Evolutionary conservation across 805 yeast genomes (phyloP).

Genomic region (Wickerhamiella occidentalis): DNA sequence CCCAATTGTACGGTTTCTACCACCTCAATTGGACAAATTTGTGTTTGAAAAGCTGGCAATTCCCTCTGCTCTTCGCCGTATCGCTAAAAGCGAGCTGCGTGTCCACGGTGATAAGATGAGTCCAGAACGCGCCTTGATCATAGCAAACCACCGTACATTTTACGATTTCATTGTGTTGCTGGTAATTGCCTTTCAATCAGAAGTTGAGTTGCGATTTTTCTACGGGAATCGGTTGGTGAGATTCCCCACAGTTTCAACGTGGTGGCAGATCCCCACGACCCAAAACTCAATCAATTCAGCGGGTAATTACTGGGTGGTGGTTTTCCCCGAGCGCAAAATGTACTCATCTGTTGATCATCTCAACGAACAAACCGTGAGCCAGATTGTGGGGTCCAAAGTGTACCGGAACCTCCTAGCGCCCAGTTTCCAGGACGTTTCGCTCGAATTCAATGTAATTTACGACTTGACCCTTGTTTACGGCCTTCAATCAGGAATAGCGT

Average conservation of each 20-base stretch:
- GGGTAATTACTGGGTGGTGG: not conserved
- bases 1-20: not conserved
- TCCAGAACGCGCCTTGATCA: slow-evolving; percentile 1
- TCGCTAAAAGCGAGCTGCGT: not conserved
- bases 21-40: not conserved
- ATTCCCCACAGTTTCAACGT: slow-evolving; percentile 1
- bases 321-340: slow-evolving; percentile 3
- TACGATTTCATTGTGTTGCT: slow-evolving; percentile 5
- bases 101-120: not conserved
- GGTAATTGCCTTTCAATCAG: not conserved
- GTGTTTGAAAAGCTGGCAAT: not conserved
- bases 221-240: not conserved
- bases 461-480: slow-evolving; percentile 8
- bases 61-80: not conserved
- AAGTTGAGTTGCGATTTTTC: not conserved
- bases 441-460: not conserved
- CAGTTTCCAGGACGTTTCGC: not conserved
- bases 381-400: not conserved
- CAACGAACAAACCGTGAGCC: not conserved
- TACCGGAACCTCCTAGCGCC: not conserved
- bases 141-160: slow-evolving; percentile 5
- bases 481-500: not conserved
- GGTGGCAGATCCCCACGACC: not conserved
- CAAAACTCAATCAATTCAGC: not conserved
- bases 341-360: not conserved